These are phyloP conservation scores for Obelidium mucronatum DNA, from an alignment of 192 early-diverging fungal species.

Conservation along the genomic window DNA sequence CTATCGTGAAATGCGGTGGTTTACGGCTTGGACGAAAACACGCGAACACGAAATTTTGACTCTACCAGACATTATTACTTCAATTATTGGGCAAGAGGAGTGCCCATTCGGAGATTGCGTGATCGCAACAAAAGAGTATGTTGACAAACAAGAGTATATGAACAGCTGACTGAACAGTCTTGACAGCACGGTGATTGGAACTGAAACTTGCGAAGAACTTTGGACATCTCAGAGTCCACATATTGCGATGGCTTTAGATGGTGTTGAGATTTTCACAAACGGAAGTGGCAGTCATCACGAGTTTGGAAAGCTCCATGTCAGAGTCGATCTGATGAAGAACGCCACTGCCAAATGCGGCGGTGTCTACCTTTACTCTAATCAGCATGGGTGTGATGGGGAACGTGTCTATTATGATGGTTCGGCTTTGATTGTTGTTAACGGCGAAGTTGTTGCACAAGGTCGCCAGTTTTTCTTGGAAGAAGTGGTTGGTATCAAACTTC, in stretches of 20 bases:
- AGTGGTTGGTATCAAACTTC: slow-evolving; percentile 64
- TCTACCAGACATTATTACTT: slow-evolving; percentile 82
- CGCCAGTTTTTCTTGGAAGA: slow-evolving; percentile 93
- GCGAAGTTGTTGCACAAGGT: slow-evolving; percentile 85
- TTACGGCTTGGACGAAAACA: slow-evolving; percentile 80
- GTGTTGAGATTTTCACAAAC: slow-evolving; percentile 97
- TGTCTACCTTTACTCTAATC: slow-evolving; percentile 95
- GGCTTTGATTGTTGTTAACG: slow-evolving; percentile 89
- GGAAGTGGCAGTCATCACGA: slow-evolving; percentile 98
- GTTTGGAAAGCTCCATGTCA: slow-evolving; percentile 85
- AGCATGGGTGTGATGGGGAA: slow-evolving; percentile 98
- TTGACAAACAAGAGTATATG: too few species aligned
- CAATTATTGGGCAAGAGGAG: slow-evolving; percentile 75
- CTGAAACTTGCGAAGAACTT: slow-evolving; percentile 97
- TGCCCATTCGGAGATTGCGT: slow-evolving; percentile 90
- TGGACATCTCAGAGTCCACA: slow-evolving; percentile 97
- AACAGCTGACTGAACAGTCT: neutral
- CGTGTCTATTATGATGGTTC: slow-evolving; percentile 97
- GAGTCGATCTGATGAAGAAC: slow-evolving; percentile 87
- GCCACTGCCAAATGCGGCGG: slow-evolving; percentile 95
- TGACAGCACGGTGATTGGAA: slow-evolving; percentile 79
- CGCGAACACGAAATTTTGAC: slow-evolving; percentile 76
- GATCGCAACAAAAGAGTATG: slow-evolving; percentile 75
- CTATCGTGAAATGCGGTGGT: slow-evolving; percentile 97
- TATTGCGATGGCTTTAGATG: slow-evolving; percentile 90